These are phyloP conservation scores for Nicotiana rustica DNA, from an alignment of 305 asterid species.

Conservation along the genomic window DNA sequence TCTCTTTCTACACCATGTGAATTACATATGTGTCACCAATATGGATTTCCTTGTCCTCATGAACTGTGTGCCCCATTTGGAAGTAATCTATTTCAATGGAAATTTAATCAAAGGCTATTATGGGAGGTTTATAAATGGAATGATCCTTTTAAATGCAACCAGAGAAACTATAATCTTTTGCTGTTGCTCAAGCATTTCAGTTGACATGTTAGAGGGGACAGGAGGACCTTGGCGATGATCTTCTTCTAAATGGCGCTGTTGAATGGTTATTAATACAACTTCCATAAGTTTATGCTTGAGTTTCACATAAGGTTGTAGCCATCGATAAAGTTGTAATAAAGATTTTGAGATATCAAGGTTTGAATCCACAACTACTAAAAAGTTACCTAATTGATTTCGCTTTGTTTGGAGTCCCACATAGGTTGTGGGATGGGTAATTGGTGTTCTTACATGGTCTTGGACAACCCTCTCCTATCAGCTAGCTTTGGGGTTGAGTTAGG, in stretches of 20 bases:
- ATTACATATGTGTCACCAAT: neutral
- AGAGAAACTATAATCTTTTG: neutral
- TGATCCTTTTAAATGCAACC: slow-evolving; percentile 6
- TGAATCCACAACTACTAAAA: neutral
- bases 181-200: slow-evolving; percentile 2
- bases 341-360: slow-evolving; percentile 7
- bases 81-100: neutral
- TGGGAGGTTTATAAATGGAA: slow-evolving; percentile 13
- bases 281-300: neutral
- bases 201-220: slow-evolving; percentile 11
- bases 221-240: neutral
- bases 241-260: slow-evolving; percentile 3
- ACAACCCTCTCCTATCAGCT: too few relatives aligned
- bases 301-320: neutral
- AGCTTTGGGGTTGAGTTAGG: too few relatives aligned
- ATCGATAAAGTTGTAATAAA: neutral
- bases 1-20: slow-evolving; percentile 2
- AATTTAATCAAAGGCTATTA: neutral
- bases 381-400: neutral
- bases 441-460: too few relatives aligned
- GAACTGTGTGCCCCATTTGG: neutral
- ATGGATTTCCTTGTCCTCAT: neutral
- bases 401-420: too few relatives aligned
- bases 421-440: too few relatives aligned
- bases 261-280: slow-evolving; percentile 14